Percentiles rank a stretch among this genome's conserved stretches.
phyloP scores from a whole-genome alignment of 2,329 filamentous ascomycete genomes.

The Venturia carpophila region DNA sequence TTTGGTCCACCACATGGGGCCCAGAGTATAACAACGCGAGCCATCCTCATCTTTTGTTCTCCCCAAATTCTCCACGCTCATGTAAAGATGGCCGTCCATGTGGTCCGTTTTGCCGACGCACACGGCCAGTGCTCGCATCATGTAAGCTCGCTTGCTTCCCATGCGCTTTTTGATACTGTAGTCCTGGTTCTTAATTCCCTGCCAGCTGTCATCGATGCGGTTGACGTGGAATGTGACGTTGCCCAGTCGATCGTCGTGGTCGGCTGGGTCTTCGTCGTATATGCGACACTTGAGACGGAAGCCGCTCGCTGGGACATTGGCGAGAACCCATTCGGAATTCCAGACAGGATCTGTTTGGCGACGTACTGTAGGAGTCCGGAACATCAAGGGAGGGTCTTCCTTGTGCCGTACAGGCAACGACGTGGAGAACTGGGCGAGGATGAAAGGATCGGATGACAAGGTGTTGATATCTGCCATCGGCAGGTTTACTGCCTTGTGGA shows the following conservation, averaged over 20 bases:
- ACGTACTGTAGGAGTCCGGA: conserved; percentile 69
- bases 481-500: conserved; percentile 73
- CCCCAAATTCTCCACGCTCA: conserved; percentile 74
- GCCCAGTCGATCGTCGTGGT: conserved; percentile 80
- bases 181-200: conserved; percentile 54
- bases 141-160: conserved; percentile 79
- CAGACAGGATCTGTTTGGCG: conserved; percentile 67
- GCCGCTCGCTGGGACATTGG: conserved; percentile 72
- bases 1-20: conserved; percentile 67
- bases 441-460: conserved; percentile 74
- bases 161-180: conserved; percentile 75
- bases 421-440: conserved; percentile 67
- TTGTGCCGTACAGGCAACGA: conserved; percentile 69
- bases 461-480: conserved; percentile 73
- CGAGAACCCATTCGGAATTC: conserved; percentile 81
- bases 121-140: conserved; percentile 60
- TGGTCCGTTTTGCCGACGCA: conserved; percentile 54
- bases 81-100: conserved; percentile 60
- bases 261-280: conserved; percentile 82
- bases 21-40: conserved; percentile 61
- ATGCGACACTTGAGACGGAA: conserved; percentile 79
- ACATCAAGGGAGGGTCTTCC: conserved; percentile 67
- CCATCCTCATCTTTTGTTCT: conserved; percentile 58
- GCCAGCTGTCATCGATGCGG: conserved; percentile 56
- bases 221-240: conserved; percentile 67